Conservation (phyloP, 2,329 filamentous ascomycete genomes). For the Alternaria longipes region DNA sequence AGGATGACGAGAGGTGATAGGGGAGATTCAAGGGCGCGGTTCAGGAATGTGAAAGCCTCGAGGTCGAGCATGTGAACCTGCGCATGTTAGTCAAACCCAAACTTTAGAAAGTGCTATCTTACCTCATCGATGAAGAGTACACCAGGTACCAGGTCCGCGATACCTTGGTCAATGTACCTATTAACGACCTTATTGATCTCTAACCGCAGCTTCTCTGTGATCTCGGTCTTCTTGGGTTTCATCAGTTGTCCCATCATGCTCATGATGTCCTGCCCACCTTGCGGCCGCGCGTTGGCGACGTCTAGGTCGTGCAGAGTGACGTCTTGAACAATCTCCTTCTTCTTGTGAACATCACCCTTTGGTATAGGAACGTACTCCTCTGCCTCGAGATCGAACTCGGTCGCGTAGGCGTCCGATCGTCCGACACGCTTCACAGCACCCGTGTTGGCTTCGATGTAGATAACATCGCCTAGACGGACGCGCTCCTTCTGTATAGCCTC, state of each 20-base stretch:
- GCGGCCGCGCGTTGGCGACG: conserved; percentile 91
- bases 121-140: conserved; percentile 99
- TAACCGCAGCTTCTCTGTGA: conserved; percentile 92
- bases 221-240: conserved; percentile 99
- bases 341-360: conserved; percentile 99
- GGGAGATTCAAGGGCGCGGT: conserved; percentile 92
- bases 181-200: conserved; percentile 99
- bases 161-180: conserved; percentile 98
- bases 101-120: conserved; percentile 37
- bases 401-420: conserved; percentile 94
- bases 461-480: conserved; percentile 93
- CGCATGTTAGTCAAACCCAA: conserved; percentile 27
- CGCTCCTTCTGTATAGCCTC: conserved; percentile 99
- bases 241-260: conserved; percentile 99
- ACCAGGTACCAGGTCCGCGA: conserved; percentile 96
- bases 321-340: conserved; percentile 99
- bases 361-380: conserved; percentile 99
- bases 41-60: conserved; percentile 98
- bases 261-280: conserved; percentile 99
- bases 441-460: conserved; percentile 99
- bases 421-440: conserved; percentile 97
- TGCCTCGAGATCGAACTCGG: conserved; percentile 97
- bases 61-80: conserved; percentile 99
- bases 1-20: conserved; percentile 98
- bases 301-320: conserved; percentile 97